A percentile compares a stretch with the other conserved stretches of the same genome.
Conservation (phyloP, 495 filamentous ascomycete species). For the Hypoxylon trugodes region DNA sequence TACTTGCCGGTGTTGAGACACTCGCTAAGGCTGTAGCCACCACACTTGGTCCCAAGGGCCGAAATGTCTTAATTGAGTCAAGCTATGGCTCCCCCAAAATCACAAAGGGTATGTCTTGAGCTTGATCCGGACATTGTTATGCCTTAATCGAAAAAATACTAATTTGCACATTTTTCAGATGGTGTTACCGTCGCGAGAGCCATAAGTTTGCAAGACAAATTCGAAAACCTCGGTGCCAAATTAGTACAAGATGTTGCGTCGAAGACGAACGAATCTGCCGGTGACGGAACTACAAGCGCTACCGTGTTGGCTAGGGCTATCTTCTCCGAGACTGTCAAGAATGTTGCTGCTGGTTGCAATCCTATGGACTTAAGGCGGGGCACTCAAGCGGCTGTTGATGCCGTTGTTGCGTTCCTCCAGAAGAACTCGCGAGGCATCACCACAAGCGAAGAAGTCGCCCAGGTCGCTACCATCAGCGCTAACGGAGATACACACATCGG, state of each 20-base stretch:
- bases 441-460: constrained; percentile 94
- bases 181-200: constrained; percentile 95
- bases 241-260: constrained; percentile 97
- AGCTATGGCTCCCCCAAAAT: constrained; percentile 98
- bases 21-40: constrained; percentile 96
- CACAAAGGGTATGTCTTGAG: constrained; percentile 81
- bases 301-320: constrained; percentile 97
- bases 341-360: constrained; percentile 99
- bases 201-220: constrained; percentile 96
- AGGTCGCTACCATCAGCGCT: constrained; percentile 97
- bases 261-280: constrained; percentile 98
- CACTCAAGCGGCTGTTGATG: constrained; percentile 94
- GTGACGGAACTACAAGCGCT: constrained; percentile 97
- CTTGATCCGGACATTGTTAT: neutral
- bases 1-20: constrained; percentile 95
- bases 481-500: constrained; percentile 98
- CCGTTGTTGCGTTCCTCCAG: constrained; percentile 92
- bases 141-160: constrained; percentile 11
- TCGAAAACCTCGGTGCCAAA: constrained; percentile 97
- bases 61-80: constrained; percentile 97
- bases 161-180: constrained; percentile 61
- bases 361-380: constrained; percentile 98
- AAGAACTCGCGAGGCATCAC: constrained; percentile 96
- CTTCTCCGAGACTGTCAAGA: constrained; percentile 99
- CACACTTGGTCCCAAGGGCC: constrained; percentile 95